Percentiles rank a stretch among this genome's conserved stretches.
Evolutionary conservation across 768 basidiomycete genomes (phyloP).

Genomic region (Psilocybe cyanescens): DNA sequence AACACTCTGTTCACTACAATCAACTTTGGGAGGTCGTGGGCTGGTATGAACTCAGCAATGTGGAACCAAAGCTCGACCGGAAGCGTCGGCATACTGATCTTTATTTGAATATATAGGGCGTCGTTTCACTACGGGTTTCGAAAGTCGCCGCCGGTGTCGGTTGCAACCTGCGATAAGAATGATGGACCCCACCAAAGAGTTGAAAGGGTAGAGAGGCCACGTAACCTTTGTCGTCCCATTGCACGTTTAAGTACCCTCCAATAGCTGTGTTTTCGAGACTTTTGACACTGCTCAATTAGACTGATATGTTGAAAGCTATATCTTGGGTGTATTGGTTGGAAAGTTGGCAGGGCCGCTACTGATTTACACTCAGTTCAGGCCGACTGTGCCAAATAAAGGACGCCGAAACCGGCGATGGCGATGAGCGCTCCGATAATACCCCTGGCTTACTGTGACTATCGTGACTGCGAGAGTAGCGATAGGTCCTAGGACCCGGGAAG

Average conservation of each 20-base stretch:
- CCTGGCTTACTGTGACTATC: too few species aligned
- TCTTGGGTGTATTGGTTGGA: too few species aligned
- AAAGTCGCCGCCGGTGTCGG: constrained; percentile 5
- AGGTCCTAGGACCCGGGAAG: too few species aligned
- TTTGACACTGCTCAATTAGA: too few species aligned
- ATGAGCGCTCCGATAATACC: background rate
- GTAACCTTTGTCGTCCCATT: background rate
- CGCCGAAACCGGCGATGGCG: background rate
- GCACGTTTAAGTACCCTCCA: background rate
- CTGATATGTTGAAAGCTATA: too few species aligned
- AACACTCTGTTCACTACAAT: constrained; percentile 24
- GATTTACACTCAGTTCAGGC: background rate
- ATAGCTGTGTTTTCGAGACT: background rate
- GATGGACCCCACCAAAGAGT: background rate
- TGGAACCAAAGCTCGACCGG: constrained; percentile 27
- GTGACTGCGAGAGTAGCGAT: too few species aligned
- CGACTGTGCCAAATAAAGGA: background rate
- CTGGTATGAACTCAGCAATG: constrained; percentile 21
- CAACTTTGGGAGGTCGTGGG: constrained; percentile 18
- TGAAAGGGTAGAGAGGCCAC: background rate
- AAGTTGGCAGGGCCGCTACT: too few species aligned
- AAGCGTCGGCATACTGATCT: constrained; percentile 5
- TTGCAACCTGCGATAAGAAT: background rate
- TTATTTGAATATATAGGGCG: background rate
- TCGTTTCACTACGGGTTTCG: background rate